A percentile compares a stretch with the other conserved stretches of the same genome.
phyloP scores from a whole-genome alignment of 768 basidiomycete species.

The Hygrophoropsis aurantiaca region DNA sequence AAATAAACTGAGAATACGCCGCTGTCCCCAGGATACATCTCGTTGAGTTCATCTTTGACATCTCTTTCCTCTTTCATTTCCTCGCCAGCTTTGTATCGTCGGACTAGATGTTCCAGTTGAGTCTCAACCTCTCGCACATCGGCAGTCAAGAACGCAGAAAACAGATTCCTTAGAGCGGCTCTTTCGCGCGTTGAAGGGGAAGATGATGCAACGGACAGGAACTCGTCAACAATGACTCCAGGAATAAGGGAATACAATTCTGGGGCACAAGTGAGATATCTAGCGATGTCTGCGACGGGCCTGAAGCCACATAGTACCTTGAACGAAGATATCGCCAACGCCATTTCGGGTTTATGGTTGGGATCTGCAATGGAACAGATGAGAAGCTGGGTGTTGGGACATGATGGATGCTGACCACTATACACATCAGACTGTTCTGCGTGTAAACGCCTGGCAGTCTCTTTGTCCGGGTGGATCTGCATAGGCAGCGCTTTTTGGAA shows the following conservation, averaged over 20 bases:
- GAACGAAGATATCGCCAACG: conserved; percentile 48
- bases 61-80: conserved; percentile 12
- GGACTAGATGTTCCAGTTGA: neutral
- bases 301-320: conserved; percentile 17
- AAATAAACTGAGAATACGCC: conserved; percentile 55
- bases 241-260: conserved; percentile 7
- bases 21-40: conserved; percentile 54
- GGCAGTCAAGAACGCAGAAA: conserved; percentile 1
- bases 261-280: conserved; percentile 3
- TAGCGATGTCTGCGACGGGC: neutral
- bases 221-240: neutral
- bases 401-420: neutral
- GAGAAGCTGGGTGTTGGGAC: neutral
- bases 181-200: neutral
- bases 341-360: conserved; percentile 65
- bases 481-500: conserved; percentile 56
- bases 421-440: conserved; percentile 37
- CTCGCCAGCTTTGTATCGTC: conserved; percentile 8
- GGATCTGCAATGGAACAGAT: conserved; percentile 36
- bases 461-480: conserved; percentile 58
- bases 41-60: conserved; percentile 36
- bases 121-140: neutral
- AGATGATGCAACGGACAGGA: neutral
- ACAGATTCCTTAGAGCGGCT: conserved; percentile 1
- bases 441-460: conserved; percentile 42